Evolutionary conservation across 495 filamentous ascomycete genomes (phyloP).

Genomic region (Patellaria atrata): DNA sequence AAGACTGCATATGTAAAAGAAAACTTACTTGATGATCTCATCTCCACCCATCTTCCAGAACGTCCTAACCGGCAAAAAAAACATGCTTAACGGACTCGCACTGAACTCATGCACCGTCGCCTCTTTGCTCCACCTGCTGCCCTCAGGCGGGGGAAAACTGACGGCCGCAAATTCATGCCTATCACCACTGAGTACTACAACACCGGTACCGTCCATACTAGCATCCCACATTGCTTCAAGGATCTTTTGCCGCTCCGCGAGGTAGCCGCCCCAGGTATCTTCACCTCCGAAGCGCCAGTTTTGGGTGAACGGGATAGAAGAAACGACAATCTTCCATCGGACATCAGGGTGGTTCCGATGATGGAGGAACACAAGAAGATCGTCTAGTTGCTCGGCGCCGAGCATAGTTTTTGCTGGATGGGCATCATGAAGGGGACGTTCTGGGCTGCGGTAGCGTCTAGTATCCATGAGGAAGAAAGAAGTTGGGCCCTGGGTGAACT

Average conservation of each 20-base stretch:
- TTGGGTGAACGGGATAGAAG: slow-evolving; percentile 85
- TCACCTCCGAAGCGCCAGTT: slow-evolving; percentile 76
- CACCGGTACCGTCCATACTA: slow-evolving; percentile 48
- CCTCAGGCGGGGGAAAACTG: slow-evolving; percentile 57
- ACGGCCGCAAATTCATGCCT: slow-evolving; percentile 92
- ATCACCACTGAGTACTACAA: slow-evolving; percentile 79
- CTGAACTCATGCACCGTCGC: slow-evolving; percentile 74
- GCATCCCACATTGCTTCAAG: slow-evolving; percentile 86
- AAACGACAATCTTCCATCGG: slow-evolving; percentile 84
- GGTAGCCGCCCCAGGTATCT: slow-evolving; percentile 89
- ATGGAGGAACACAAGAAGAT: slow-evolving; percentile 70
- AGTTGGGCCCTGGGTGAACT: slow-evolving; percentile 76
- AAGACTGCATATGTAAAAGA: not conserved
- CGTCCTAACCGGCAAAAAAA: slow-evolving; percentile 74
- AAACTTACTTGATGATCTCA: slow-evolving; percentile 51
- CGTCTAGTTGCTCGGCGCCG: slow-evolving; percentile 59
- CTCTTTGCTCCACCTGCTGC: slow-evolving; percentile 38
- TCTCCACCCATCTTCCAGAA: slow-evolving; percentile 75
- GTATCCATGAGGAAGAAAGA: slow-evolving; percentile 93
- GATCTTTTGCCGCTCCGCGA: slow-evolving; percentile 60
- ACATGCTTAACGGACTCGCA: slow-evolving; percentile 79
- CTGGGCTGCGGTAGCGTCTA: slow-evolving; percentile 63
- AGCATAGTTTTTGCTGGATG: slow-evolving; percentile 65
- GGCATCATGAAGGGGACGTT: slow-evolving; percentile 29
- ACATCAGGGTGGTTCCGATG: slow-evolving; percentile 55